A percentile compares a stretch with the other conserved stretches of the same genome.
Evolutionary conservation across 164 flowering plant species (phyloP).

Genomic region (Buxus sempervirens): DNA sequence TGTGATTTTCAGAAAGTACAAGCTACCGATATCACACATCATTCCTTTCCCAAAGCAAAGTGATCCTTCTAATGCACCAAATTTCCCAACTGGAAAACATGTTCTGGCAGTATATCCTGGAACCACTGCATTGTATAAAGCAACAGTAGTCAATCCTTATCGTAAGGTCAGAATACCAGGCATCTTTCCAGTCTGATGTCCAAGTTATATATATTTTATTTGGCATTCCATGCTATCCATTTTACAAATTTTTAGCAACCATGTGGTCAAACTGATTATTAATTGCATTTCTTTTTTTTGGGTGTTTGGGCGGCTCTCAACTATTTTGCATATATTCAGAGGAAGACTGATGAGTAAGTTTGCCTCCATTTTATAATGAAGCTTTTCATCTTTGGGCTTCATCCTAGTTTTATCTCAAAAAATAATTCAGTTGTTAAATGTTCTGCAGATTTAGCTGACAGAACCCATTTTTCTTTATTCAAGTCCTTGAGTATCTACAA

Average conservation of each 20-base stretch:
- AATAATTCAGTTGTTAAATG: neutral
- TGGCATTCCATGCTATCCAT: neutral
- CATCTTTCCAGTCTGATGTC: neutral
- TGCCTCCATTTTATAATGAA: slow-evolving; percentile 11
- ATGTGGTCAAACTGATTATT: slow-evolving; percentile 12
- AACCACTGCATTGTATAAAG: slow-evolving; percentile 91
- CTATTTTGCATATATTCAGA: slow-evolving; percentile 37
- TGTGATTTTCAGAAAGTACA: slow-evolving; percentile 60
- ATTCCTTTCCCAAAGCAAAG: slow-evolving; percentile 79
- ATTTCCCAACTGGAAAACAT: slow-evolving; percentile 71
- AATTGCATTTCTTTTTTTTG: slow-evolving; percentile 22
- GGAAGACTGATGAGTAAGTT: slow-evolving; percentile 93
- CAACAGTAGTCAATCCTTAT: slow-evolving; percentile 75
- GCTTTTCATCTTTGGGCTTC: neutral
- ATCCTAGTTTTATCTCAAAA: neutral
- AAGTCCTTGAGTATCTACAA: no score
- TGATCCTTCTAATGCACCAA: slow-evolving; percentile 66
- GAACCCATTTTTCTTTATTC: no score
- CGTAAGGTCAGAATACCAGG: slow-evolving; percentile 56
- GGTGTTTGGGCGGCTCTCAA: slow-evolving; percentile 15
- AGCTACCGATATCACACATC: slow-evolving; percentile 72
- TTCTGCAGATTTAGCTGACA: neutral
- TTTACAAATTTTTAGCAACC: neutral
- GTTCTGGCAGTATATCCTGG: slow-evolving; percentile 97
- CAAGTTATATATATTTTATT: neutral